Conservation (phyloP, 2,329 filamentous ascomycete genomes). For the Colletotrichum phormii region DNA sequence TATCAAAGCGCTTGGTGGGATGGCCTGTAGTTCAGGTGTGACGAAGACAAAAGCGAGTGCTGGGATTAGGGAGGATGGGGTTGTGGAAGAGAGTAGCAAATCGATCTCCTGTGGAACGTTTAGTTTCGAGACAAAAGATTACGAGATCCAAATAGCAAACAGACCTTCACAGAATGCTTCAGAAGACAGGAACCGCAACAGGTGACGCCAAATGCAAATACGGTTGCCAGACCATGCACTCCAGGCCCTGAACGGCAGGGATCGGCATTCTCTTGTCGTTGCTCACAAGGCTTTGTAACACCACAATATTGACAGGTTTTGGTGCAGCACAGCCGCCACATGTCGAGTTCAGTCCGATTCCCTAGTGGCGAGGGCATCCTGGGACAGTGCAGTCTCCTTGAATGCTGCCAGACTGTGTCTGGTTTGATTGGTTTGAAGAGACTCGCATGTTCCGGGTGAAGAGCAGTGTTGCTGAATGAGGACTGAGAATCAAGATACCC, state of each 20-base stretch:
- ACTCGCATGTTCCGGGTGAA: conserved; percentile 43
- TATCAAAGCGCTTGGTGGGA: conserved; percentile 68
- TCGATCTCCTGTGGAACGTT: conserved; percentile 72
- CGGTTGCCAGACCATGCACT: conserved; percentile 66
- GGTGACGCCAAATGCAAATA: conserved; percentile 79
- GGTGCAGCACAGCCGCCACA: conserved; percentile 79
- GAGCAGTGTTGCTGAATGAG: conserved; percentile 40
- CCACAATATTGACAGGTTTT: conserved; percentile 76
- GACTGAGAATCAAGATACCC: conserved; percentile 65
- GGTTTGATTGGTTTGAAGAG: conserved; percentile 57
- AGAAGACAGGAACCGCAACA: conserved; percentile 76
- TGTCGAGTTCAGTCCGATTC: conserved; percentile 75
- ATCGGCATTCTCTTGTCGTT: conserved; percentile 46
- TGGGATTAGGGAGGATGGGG: conserved; percentile 71
- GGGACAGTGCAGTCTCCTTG: conserved; percentile 73
- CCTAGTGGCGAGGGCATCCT: conserved; percentile 76
- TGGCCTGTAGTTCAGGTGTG: conserved; percentile 69
- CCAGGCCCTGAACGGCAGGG: conserved; percentile 73
- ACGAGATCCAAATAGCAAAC: conserved; percentile 38
- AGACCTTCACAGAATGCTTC: conserved; percentile 73
- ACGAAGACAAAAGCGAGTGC: conserved; percentile 78
- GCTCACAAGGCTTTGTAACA: conserved; percentile 45
- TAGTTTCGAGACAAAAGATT: conserved; percentile 40
- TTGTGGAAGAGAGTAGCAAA: conserved; percentile 70
- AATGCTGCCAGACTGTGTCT: conserved; percentile 77